phyloP scores from a whole-genome alignment of 768 basidiomycete genomes.

The Leccinum olivaceopallidum region DNA sequence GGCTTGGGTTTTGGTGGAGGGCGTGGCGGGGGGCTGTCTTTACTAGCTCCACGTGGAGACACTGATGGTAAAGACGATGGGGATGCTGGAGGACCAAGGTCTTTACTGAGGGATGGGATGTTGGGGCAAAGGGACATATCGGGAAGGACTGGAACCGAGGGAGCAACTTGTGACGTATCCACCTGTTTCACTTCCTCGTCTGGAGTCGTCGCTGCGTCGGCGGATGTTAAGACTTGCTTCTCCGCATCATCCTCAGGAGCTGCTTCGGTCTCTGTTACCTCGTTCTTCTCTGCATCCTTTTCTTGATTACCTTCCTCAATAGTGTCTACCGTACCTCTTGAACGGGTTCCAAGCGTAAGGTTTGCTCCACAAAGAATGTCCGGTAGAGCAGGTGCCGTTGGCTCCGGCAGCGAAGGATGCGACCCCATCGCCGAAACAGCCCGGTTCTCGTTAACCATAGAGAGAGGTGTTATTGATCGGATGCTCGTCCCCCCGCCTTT shows the following conservation, averaged over 20 bases:
- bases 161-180: neutral
- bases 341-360: constrained; percentile 18
- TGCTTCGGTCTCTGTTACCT: neutral
- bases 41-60: constrained; percentile 8
- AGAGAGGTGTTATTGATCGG: constrained; percentile 13
- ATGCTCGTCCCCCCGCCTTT: constrained; percentile 22
- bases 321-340: constrained; percentile 3
- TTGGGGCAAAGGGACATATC: constrained; percentile 15
- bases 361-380: constrained; percentile 24
- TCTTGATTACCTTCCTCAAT: constrained; percentile 17
- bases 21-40: constrained; percentile 21
- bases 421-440: constrained; percentile 2
- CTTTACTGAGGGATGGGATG: constrained; percentile 15
- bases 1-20: constrained; percentile 26
- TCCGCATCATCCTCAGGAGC: neutral
- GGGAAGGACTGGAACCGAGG: constrained; percentile 12
- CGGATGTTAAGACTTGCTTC: constrained; percentile 1
- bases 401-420: constrained; percentile 3
- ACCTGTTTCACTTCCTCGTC: constrained; percentile 2
- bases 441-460: neutral
- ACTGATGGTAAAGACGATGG: constrained; percentile 3
- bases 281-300: constrained; percentile 2
- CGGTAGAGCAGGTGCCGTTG: constrained; percentile 11
- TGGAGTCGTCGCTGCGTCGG: neutral
- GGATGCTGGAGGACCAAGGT: constrained; percentile 6